These are phyloP conservation scores for Hura crepitans DNA, from an alignment of 441 rosid species.

Conservation along the genomic window DNA sequence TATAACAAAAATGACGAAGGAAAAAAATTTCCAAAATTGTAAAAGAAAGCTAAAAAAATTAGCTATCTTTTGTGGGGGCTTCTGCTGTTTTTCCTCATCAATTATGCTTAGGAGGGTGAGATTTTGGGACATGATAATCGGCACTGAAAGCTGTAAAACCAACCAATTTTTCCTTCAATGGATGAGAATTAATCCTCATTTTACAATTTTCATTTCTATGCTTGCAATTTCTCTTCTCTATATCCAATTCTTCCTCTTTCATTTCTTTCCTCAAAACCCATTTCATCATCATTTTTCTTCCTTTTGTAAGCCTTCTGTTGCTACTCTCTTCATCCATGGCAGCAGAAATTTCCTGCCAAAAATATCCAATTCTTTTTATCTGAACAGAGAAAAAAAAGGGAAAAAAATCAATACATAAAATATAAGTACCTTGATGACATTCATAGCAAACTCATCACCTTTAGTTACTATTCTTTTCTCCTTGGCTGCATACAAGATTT, in stretches of 20 bases:
- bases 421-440: not conserved
- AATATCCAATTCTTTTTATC: not conserved
- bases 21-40: slow-evolving; percentile 22
- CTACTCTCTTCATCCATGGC: slow-evolving; percentile 11
- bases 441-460: not conserved
- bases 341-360: slow-evolving; percentile 16
- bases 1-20: not conserved
- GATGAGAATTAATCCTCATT: slow-evolving; percentile 12
- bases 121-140: slow-evolving; percentile 46
- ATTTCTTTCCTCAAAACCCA: slow-evolving; percentile 10
- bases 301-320: slow-evolving; percentile 22
- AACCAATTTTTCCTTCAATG: slow-evolving; percentile 23
- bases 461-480: not conserved
- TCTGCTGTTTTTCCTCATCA: slow-evolving; percentile 23
- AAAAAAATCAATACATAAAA: too few relatives aligned
- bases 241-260: slow-evolving; percentile 13
- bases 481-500: slow-evolving; percentile 18
- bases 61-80: slow-evolving; percentile 5
- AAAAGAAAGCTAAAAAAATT: not conserved
- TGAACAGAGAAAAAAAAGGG: not conserved
- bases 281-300: slow-evolving; percentile 33
- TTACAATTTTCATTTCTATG: slow-evolving; percentile 24
- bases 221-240: slow-evolving; percentile 24
- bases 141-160: slow-evolving; percentile 45
- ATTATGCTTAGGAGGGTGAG: slow-evolving; percentile 58